Evolutionary conservation across 306 rosid genomes (phyloP), one percentile per base, ranked within the genome.

Genomic region (Hylodesmum podocarpum): DNA sequence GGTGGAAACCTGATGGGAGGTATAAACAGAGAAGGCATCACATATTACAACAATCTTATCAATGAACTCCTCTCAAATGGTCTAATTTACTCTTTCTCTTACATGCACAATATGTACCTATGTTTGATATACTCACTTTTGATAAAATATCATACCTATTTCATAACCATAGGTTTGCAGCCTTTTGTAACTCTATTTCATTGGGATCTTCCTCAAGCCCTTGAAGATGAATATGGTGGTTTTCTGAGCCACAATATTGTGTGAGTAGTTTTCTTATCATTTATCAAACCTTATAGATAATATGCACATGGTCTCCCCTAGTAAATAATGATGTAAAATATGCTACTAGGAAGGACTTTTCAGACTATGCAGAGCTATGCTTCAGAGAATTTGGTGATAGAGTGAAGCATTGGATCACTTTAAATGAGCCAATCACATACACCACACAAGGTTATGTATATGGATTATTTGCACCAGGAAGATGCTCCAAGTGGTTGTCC

Each of bases 121-220:
- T 47, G 33, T 24, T 1, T 40, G 28, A 50, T 43, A 73, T 41
- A 31, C 51, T 70, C 28, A 58, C 2, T 44, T 4, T 11, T 1
- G 44, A 72, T 16, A 3, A 19, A 36, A 11, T n/a, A 19, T 3
- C 4, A 33, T 65, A 11, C 16, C 13, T 78, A 49, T 22, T 31
- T 31, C 12, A 73, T 68, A 25, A 8, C 7, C 37, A 37, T 58
- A 87, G 87, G 85, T 61, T 37, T 88, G 28, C 70, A 75, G 44
- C 89, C 92, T 0, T 87, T 80, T 37, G 84, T 82, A 29, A 89
- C 91, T 36, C 39, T 87, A 18, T 84, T 87, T 49, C 91, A 89
- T 21, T 87, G 83, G 85, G 94, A 89, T 70, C 69, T 78, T 53
- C 94, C 94, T 31, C 90, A 89, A 82, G 81, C 84, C 8, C 79